Evolutionary conservation across 495 filamentous ascomycete species (phyloP), one percentile per base, ranked within the genome.

Genomic region (Tuber magnatum): DNA sequence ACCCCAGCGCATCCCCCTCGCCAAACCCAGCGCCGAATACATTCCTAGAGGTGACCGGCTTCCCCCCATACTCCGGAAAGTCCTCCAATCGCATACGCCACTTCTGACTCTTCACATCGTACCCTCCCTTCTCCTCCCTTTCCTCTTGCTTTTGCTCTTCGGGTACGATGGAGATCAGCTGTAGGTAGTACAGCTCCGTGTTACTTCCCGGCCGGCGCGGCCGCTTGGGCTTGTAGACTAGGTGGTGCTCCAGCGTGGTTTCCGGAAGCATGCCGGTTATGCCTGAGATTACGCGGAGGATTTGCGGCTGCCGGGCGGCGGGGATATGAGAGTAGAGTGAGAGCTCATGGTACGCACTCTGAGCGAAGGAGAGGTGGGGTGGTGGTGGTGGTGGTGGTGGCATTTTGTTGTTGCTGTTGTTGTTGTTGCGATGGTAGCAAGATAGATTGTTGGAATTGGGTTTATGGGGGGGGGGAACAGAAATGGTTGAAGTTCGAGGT

Each of bases 241-340:
- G 83, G 78, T 89, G 88, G 72, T 90, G 88, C 80, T 91, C 88
- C 68, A 88, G 75, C 73, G 88, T 83, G 74, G 85, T 85, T 76
- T 86, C 84, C 39, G 91, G 91, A 75, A 89, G 88, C 88, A 91
- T 90, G 76, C 88, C 89, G 41, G 89, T 88, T 73, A 92, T 82
- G 69, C 90, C 91, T 38, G 90, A 87, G 72, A 93, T 86, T 80
- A 92, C 88, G 73, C 90, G 87, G 71, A 92, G 85, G 68, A 92
- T 86, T 83, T 91, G 90, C 79, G 84, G 80, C 80, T 87, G 86
- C 24, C 87, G 85, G 5, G 82, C 73, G 38, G 75, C 46, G 9
- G 87, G 84, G 48, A 88, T 80, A 69, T 86, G 84, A 56, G 83
- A 86, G 83, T 85, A 86, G 69, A 89, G 85, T 28, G 86, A 83